These are phyloP conservation scores for Ophiocordyceps polyrhachis-furcata DNA, from an alignment of 2,329 filamentous ascomycete species.

Conservation along the genomic window DNA sequence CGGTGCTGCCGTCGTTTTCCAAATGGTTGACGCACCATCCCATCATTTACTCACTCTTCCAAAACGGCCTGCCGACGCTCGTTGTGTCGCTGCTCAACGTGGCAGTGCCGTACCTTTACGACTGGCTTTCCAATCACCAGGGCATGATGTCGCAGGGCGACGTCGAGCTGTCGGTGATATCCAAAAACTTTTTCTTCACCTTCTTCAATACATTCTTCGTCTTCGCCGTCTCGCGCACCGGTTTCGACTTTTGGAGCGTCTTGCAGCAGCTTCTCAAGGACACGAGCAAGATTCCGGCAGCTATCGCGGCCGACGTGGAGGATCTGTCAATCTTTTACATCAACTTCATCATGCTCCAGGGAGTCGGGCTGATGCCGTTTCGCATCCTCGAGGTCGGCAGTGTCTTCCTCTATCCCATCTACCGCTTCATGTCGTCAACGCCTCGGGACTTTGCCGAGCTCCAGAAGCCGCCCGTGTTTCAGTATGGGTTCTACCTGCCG, in stretches of 20 bases:
- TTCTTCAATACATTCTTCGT: conserved; percentile 98
- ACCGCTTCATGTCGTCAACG: conserved; percentile 60
- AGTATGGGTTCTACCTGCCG: conserved; percentile 89
- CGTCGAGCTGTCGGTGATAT: conserved; percentile 83
- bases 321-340: conserved; percentile 68
- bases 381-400: conserved; percentile 78
- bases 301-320: conserved; percentile 59
- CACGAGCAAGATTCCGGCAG: conserved; percentile 56
- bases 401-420: conserved; percentile 67
- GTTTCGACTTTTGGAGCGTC: conserved; percentile 53
- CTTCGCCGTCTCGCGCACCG: conserved; percentile 75
- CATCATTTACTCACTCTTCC: conserved; percentile 57
- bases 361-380: conserved; percentile 83
- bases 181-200: conserved; percentile 98
- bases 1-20: conserved; percentile 52
- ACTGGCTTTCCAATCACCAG: conserved; percentile 77
- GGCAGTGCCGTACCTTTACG: conserved; percentile 82
- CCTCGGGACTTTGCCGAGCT: conserved; percentile 78
- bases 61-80: conserved; percentile 72
- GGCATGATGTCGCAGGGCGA: conserved; percentile 92
- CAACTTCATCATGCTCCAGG: conserved; percentile 86
- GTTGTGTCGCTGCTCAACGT: conserved; percentile 77
- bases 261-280: conserved; percentile 61
- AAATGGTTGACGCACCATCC: conserved; percentile 47
- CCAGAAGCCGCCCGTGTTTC: conserved; percentile 67